These are phyloP conservation scores for Penicillium samsonianum DNA, from an alignment of 495 filamentous ascomycete species.

Conservation along the genomic window DNA sequence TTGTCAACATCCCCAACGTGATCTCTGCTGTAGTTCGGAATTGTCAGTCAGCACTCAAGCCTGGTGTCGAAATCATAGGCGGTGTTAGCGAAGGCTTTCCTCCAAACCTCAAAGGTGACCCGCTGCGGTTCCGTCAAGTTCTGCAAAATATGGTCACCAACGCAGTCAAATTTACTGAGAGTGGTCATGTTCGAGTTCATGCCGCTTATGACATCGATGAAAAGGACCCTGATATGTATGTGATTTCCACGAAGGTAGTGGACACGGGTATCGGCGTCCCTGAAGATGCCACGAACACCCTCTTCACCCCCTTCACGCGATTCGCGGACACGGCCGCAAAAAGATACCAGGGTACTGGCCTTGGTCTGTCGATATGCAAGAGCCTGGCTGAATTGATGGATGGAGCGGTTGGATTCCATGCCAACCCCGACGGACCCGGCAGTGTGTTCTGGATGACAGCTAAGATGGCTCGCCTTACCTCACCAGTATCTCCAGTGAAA, in stretches of 20 bases:
- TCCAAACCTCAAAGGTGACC: constrained; percentile 60
- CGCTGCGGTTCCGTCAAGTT: constrained; percentile 76
- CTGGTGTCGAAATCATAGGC: constrained; percentile 57
- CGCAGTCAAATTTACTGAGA: constrained; percentile 82
- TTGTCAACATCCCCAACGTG: constrained; percentile 63
- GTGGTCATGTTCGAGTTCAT: constrained; percentile 62
- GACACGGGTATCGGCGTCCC: constrained; percentile 87
- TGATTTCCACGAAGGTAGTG: constrained; percentile 58
- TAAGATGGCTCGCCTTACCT: constrained; percentile 47
- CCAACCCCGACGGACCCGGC: constrained; percentile 53
- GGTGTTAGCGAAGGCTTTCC: constrained; percentile 48
- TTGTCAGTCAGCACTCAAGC: constrained; percentile 55
- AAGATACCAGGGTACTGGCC: constrained; percentile 77
- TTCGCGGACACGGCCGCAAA: constrained; percentile 77
- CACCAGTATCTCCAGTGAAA: not conserved
- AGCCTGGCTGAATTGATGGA: constrained; percentile 81
- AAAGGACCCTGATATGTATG: constrained; percentile 41
- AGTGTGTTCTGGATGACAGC: constrained; percentile 63
- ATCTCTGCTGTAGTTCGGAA: constrained; percentile 55
- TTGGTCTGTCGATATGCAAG: constrained; percentile 81
- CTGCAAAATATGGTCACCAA: constrained; percentile 87
- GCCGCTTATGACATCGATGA: constrained; percentile 53
- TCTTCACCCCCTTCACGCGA: constrained; percentile 87
- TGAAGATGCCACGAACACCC: constrained; percentile 65
- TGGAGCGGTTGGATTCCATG: constrained; percentile 63